Evolutionary conservation across 2,329 filamentous ascomycete genomes (phyloP).

Genomic region (Orbilia javanica): DNA sequence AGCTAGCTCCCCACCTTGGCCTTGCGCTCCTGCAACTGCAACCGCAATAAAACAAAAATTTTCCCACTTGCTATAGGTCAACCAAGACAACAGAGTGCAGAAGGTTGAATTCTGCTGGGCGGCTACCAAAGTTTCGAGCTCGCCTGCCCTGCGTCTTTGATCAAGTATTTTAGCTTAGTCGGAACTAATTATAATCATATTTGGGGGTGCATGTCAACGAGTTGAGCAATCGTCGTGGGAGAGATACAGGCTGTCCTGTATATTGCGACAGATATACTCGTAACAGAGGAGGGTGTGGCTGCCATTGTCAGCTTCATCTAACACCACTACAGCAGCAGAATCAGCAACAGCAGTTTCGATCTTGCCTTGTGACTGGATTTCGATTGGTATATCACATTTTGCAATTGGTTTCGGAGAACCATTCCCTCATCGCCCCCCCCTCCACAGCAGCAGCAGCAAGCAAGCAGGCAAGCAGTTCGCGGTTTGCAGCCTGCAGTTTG

Average conservation of each 20-base stretch:
- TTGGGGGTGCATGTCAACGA: constrained; percentile 16
- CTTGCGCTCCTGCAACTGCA: constrained; percentile 26
- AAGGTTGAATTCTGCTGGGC: constrained; percentile 23
- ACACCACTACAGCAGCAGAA: constrained; percentile 23
- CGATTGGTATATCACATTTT: constrained; percentile 43
- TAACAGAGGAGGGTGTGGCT: constrained; percentile 29
- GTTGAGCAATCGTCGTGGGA: constrained; percentile 15
- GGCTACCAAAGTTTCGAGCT: constrained; percentile 39
- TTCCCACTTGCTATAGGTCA: constrained; percentile 18
- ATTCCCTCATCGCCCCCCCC: constrained; percentile 11
- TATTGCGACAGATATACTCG: constrained; percentile 33
- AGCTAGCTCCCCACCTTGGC: constrained; percentile 51
- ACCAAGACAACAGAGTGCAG: constrained; percentile 19
- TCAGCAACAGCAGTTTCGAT: background rate
- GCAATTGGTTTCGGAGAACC: background rate
- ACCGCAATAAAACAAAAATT: constrained; percentile 34
- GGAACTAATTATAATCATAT: constrained; percentile 26
- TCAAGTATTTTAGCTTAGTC: constrained; percentile 2
- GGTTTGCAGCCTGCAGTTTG: constrained; percentile 1
- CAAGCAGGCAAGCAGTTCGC: background rate
- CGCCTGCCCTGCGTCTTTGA: constrained; percentile 48
- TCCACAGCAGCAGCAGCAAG: background rate
- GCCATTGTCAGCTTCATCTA: constrained; percentile 46
- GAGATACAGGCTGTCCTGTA: constrained; percentile 17
- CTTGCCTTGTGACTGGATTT: constrained; percentile 31